Evolutionary conservation across 371 early-diverging fungal species (phyloP).

Genomic region (Globomyces sp.): DNA sequence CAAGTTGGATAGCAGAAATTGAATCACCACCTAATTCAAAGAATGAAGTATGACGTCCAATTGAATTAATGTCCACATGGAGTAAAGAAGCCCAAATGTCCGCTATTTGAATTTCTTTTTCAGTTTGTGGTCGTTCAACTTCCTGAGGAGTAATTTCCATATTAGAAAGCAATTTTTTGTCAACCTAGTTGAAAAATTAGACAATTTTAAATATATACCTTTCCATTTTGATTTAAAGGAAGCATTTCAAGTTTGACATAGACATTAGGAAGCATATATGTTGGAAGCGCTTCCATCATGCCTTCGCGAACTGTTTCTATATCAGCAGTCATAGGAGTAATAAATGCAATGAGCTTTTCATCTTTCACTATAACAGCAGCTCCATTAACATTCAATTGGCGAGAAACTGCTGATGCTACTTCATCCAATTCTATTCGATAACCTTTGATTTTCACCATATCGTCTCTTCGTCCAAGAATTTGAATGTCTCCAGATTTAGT

Average conservation of each 20-base stretch:
- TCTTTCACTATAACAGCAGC: conserved; percentile 27
- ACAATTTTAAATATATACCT: conserved; percentile 2
- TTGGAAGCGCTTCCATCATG: conserved; percentile 20
- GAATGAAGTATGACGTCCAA: conserved; percentile 22
- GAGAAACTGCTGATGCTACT: neutral
- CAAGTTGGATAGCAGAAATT: conserved; percentile 18
- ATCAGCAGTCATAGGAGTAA: conserved; percentile 24
- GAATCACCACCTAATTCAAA: conserved; percentile 40
- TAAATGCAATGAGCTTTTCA: conserved; percentile 24
- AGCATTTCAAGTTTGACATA: conserved; percentile 17
- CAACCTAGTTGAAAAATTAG: conserved; percentile 2
- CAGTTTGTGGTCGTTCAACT: conserved; percentile 13
- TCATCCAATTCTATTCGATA: conserved; percentile 20
- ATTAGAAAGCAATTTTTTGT: conserved; percentile 7
- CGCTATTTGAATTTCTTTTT: conserved; percentile 22
- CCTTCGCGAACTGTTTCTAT: conserved; percentile 10
- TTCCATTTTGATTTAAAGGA: conserved; percentile 28
- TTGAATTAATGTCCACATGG: conserved; percentile 9
- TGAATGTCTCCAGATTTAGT: conserved; percentile 17
- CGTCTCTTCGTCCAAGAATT: conserved; percentile 12
- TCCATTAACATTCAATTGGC: conserved; percentile 3
- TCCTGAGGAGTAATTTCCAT: conserved; percentile 12
- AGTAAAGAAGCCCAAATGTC: conserved; percentile 22
- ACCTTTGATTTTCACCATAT: conserved; percentile 17
- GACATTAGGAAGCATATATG: conserved; percentile 30